Evolutionary conservation across 2,329 filamentous ascomycete genomes (phyloP), one percentile per base, ranked within the genome.

Genomic region (Hymenoscyphus linearis): DNA sequence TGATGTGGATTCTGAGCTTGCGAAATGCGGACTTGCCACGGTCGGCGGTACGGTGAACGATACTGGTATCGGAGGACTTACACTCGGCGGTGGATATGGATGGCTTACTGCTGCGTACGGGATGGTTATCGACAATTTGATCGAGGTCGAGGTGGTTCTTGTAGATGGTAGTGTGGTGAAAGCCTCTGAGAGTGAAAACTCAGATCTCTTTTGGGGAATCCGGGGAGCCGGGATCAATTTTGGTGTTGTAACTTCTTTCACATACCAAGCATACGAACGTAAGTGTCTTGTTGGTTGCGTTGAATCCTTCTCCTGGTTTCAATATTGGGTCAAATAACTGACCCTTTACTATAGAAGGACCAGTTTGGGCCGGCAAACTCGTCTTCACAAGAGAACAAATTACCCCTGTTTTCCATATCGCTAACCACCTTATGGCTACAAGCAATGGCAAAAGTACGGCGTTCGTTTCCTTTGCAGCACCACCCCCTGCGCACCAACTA

Each of bases 41-140:
- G 68, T 70, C 5, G 67, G 67, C 5, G 68, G 68, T 0, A 66
- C 63, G n/a, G 64, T 68, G 22, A 64, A 63, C 31, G 58, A 66
- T 35, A 65, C 63, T 13, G 65, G 67, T 7, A 55, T 70, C 13
- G 63, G 65, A 1, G 69, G 67, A 0, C 53, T 68, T 13, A 65
- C 63, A 3, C 59, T 69, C 13, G 66, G 67, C 14, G 66, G 67
- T 2, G 66, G 67, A 4, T 84, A 83, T 66, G 83, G 85, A 1
- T 79, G 80, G 71, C 73, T 87, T 16, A 80, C 77, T 27, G 80
- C 82, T 0, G 40, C 58, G 7, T 61, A 69, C 18, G 67, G 69
- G 3, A 58, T 69, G 4, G 64, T 63, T 2, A 65, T 68, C 26
- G 68, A 69, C 18, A 67, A 65, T 50, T 35, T 67, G 1, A 52